Evolutionary conservation across 2,329 filamentous ascomycete genomes (phyloP).

Genomic region (Cercospora zeina): DNA sequence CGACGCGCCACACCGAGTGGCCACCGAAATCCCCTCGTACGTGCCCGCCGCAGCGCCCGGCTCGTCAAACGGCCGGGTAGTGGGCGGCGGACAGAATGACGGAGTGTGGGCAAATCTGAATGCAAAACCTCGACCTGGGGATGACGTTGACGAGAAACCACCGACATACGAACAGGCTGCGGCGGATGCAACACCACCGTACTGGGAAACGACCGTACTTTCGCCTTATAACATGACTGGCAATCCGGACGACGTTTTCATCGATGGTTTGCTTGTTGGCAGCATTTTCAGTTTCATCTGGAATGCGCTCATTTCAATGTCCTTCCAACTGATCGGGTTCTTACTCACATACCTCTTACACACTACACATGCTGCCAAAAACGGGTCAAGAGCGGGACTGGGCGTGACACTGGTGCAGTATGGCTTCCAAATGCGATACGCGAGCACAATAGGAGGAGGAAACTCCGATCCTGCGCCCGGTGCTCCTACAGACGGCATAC

Average conservation of each 20-base stretch:
- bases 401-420: slow-evolving; percentile 96
- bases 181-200: slow-evolving; percentile 90
- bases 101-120: slow-evolving; percentile 95
- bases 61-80: slow-evolving; percentile 53
- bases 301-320: slow-evolving; percentile 96
- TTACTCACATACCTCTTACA: slow-evolving; percentile 96
- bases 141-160: slow-evolving; percentile 85
- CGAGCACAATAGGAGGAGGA: slow-evolving; percentile 40
- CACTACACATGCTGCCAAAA: slow-evolving; percentile 97
- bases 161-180: slow-evolving; percentile 99
- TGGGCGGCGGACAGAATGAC: slow-evolving; percentile 72
- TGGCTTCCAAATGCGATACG: slow-evolving; percentile 85
- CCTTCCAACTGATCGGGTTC: slow-evolving; percentile 95
- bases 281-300: slow-evolving; percentile 84
- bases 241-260: slow-evolving; percentile 89
- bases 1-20: slow-evolving; percentile 49
- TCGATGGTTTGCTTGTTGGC: slow-evolving; percentile 91
- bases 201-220: slow-evolving; percentile 98
- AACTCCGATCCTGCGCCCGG: slow-evolving; percentile 27
- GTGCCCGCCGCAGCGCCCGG: slow-evolving; percentile 39
- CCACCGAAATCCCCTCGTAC: slow-evolving; percentile 58
- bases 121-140: slow-evolving; percentile 80
- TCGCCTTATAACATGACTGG: slow-evolving; percentile 86
- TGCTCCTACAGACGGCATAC: slow-evolving; percentile 51
- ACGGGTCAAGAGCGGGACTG: slow-evolving; percentile 89